phyloP scores from a whole-genome alignment of 2,329 filamentous ascomycete species.

The Diaporthe caulivora region DNA sequence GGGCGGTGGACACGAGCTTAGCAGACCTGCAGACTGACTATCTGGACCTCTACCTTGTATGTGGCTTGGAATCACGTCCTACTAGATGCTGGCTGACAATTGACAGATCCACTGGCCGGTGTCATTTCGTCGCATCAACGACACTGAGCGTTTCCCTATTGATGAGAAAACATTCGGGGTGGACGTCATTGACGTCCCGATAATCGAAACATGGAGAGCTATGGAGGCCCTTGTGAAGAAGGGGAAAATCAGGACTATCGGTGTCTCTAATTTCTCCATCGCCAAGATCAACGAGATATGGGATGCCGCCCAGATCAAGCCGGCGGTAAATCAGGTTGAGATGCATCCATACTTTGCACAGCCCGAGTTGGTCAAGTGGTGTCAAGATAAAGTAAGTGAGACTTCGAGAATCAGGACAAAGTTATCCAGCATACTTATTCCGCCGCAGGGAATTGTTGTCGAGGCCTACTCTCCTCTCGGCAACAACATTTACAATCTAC shows the following conservation, averaged over 20 bases:
- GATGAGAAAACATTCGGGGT: constrained; percentile 56
- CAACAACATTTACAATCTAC: constrained; percentile 57
- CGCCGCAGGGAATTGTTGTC: constrained; percentile 58
- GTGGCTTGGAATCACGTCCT: constrained; percentile 42
- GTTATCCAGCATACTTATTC: background rate
- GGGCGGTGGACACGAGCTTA: constrained; percentile 55
- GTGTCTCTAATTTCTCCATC: constrained; percentile 66
- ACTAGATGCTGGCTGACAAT: constrained; percentile 38
- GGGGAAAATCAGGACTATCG: constrained; percentile 66
- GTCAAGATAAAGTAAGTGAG: constrained; percentile 52
- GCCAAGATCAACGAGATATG: constrained; percentile 63
- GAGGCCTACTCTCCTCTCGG: constrained; percentile 70
- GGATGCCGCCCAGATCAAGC: constrained; percentile 56
- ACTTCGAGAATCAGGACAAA: background rate
- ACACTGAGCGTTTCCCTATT: constrained; percentile 55
- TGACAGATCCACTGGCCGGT: constrained; percentile 62
- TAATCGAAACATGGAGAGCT: constrained; percentile 68
- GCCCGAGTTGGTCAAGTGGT: constrained; percentile 61
- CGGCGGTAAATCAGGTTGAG: constrained; percentile 61
- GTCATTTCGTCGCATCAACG: constrained; percentile 55
- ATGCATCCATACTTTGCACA: constrained; percentile 56
- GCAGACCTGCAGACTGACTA: constrained; percentile 58
- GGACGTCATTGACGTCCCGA: constrained; percentile 54
- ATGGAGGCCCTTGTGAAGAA: constrained; percentile 67
- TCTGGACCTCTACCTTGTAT: constrained; percentile 57